Evolutionary conservation across 257 asterid species (phyloP), one percentile per base, ranked within the genome.

Genomic region (Solanum dulcamara): DNA sequence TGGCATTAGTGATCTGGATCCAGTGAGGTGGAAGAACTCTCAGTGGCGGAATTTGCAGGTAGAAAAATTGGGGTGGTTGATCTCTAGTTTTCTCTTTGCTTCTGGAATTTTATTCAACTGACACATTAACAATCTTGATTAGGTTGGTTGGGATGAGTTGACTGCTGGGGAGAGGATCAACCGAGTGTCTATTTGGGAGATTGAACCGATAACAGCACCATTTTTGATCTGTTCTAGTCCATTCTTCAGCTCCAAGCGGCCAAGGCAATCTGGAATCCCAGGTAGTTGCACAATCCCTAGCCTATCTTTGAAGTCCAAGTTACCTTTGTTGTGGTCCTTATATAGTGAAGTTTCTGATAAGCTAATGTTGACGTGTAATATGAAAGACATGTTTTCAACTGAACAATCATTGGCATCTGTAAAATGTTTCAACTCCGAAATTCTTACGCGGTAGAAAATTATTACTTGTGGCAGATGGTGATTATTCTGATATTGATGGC

Each of bases 91-190:
- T 50, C 44, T 30, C 83, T 28, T 50, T 48, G 37, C 44, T 79
- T 48, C 0, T 48, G 18, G 20, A 48, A 48, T 50, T 79, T 53
- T 48, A 79, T 30, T 79, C 83, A 48, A 30, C 64, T 79, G 83
- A 79, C 44, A 30, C 83, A 20, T 48, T 17, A 13, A 26, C 82
- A 44, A 13, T 48, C 15, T 84, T 72, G 68, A 32, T 77, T 84
- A 96, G 99, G 98, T 96, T 83, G 98, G 98, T 67, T 96, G 99
- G 99, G 99, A 96, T 72, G 99, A 96, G 90, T 96, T 97, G 8
- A 93, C 95, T 64, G 93, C 97, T 32, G 99, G 98, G 60, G 98
- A 96, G 83, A 93, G 90, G 91, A 94, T 94, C 38, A 93, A 86
- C n/a, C 94, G 99, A 44, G 98, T 96, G 83, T 96, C 99, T 35